Base-by-base conservation (phyloP, 306 rosid genomes). In the Lathyrus aphaca region DNA sequence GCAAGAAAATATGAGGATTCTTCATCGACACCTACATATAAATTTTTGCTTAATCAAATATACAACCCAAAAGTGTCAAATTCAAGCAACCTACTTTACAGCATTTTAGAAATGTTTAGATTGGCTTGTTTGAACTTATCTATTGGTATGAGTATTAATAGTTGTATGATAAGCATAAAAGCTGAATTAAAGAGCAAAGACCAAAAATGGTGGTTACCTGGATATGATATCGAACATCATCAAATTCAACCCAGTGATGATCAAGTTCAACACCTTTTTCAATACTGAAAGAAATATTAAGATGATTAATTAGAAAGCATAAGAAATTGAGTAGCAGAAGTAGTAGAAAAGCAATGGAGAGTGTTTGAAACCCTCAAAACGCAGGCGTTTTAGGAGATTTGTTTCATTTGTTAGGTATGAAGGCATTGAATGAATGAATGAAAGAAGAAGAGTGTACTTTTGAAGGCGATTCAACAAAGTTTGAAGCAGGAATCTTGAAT, bases 201-300 rank as follows among this genome's bases (percentile, higher is more conserved):
- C 27, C 27, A 23, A 15, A 0, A n/a, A 15, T 16, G 14, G 7
- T 70, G n/a, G 8, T 70, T 68, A 88, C 98, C 96, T 90, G 98
- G 74, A 88, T 68, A 82, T 94, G 98, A 81, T 84, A 94, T 70
- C 98, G 90, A 45, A 91, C 86, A 84, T 94, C 97, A 64, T 83
- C 91, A 84, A 94, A 94, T 82, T 94, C 97, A 63, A 91, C 90
- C 98, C 97, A 91, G 51, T 88, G 87, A 86, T 74, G 93, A 84
- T 94, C 98, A 66, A 88, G 69, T 69, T 94, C 98, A 73, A 88
- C 83, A 6, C 86, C 90, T 48, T 94, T 94, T 53, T 94, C 96
- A 61, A 94, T 82, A 84, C 98, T 94, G 71, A 49, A 79, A 75
- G 45, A 43, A 71, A 53, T 17, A 45, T n/a, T 1, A n/a, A 45